These are phyloP conservation scores for Aureobasidium sp. DNA, from an alignment of 2,329 filamentous ascomycete genomes.

Conservation along the genomic window DNA sequence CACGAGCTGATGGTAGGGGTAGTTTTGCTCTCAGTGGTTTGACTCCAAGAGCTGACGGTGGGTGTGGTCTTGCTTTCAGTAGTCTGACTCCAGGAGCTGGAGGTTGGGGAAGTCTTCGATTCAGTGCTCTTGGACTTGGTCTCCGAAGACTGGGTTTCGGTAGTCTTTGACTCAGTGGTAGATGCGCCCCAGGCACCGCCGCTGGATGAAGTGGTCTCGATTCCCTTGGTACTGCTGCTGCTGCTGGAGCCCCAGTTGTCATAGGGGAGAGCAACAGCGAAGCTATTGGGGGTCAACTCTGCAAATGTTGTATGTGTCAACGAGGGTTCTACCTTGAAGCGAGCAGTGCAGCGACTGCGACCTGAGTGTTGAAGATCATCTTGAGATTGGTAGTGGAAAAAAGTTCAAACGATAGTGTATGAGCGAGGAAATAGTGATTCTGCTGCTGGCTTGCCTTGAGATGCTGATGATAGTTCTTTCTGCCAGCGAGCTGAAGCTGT, in stretches of 20 bases:
- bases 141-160: neutral
- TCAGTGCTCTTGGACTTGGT: neutral
- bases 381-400: neutral
- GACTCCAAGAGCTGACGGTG: neutral
- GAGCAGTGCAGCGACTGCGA: slow-evolving; percentile 8
- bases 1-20: neutral
- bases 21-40: neutral
- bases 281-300: neutral
- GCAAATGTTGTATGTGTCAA: no score
- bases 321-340: neutral
- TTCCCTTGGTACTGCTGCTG: neutral
- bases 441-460: neutral
- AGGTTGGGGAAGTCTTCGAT: neutral
- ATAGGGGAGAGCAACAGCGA: neutral
- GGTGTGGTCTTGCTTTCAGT: neutral
- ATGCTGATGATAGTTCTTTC: neutral
- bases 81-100: neutral
- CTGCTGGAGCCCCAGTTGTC: neutral
- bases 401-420: slow-evolving; percentile 1
- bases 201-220: slow-evolving; percentile 1
- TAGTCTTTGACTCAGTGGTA: neutral
- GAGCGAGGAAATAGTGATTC: neutral
- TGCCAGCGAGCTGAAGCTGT: neutral
- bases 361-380: slow-evolving; percentile 9
- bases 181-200: neutral